phyloP scores from a whole-genome alignment of 2,329 filamentous ascomycete genomes.

The Pyrenophora graminea region DNA sequence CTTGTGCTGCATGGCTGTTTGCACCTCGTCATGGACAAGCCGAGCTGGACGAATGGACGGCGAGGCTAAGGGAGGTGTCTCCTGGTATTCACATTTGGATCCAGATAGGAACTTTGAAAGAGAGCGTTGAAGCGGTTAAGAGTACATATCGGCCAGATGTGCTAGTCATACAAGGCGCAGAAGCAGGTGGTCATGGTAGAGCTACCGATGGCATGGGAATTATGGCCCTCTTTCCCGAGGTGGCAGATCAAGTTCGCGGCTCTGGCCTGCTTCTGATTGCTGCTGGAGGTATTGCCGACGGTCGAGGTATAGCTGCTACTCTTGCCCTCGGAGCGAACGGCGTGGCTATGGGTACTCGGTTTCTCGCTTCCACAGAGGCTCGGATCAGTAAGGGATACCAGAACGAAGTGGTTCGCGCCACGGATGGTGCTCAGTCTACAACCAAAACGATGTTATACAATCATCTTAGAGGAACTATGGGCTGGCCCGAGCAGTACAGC shows the following conservation, averaged over 20 bases:
- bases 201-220: slow-evolving; percentile 51
- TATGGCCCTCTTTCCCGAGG: slow-evolving; percentile 61
- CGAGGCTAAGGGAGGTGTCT: slow-evolving; percentile 36
- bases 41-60: slow-evolving; percentile 39
- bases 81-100: slow-evolving; percentile 57
- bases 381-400: slow-evolving; percentile 51
- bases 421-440: slow-evolving; percentile 54
- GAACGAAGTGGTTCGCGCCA: slow-evolving; percentile 49
- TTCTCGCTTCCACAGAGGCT: slow-evolving; percentile 58
- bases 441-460: slow-evolving; percentile 55
- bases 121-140: slow-evolving; percentile 55
- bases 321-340: slow-evolving; percentile 58
- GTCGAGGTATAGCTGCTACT: slow-evolving; percentile 59
- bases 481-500: slow-evolving; percentile 61
- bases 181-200: slow-evolving; percentile 67
- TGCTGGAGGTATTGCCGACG: slow-evolving; percentile 64
- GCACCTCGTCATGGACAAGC: slow-evolving; percentile 53
- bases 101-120: slow-evolving; percentile 62
- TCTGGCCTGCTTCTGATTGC: slow-evolving; percentile 50
- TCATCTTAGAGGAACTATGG: slow-evolving; percentile 57
- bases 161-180: slow-evolving; percentile 63
- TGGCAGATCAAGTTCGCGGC: slow-evolving; percentile 47
- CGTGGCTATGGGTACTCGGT: slow-evolving; percentile 65
- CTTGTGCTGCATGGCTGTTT: slow-evolving; percentile 68
- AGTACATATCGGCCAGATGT: slow-evolving; percentile 57